Percentiles rank a stretch among this genome's conserved stretches.
These are phyloP conservation scores for Ogataea methylovora DNA, from an alignment of 805 yeast species.

Conservation along the genomic window DNA sequence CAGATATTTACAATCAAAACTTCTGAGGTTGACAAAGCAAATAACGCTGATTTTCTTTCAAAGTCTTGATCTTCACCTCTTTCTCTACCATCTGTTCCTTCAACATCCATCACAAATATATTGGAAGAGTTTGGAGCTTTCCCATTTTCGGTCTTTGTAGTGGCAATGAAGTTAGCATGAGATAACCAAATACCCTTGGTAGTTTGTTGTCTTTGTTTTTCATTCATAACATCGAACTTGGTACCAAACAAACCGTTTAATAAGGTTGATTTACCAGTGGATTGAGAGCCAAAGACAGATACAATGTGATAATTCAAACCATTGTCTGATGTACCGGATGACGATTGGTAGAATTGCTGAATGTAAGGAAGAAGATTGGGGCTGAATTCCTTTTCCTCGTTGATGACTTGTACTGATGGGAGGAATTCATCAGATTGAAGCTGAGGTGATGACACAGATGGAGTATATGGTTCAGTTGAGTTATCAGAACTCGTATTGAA, in stretches of 20 bases:
- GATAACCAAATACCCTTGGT: slow-evolving; percentile 81
- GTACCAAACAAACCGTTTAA: slow-evolving; percentile 83
- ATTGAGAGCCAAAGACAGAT: slow-evolving; percentile 95
- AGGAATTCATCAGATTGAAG: too few relatives aligned
- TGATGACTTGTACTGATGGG: slow-evolving; percentile 53
- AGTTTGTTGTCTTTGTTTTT: slow-evolving; percentile 78
- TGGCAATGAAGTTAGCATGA: slow-evolving; percentile 37
- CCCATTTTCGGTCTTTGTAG: slow-evolving; percentile 8
- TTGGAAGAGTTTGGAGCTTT: slow-evolving; percentile 17
- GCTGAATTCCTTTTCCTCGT: slow-evolving; percentile 52
- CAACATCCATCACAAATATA: slow-evolving; percentile 89
- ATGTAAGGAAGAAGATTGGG: slow-evolving; percentile 23
- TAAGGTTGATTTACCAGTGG: slow-evolving; percentile 93
- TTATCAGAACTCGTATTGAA: too few relatives aligned
- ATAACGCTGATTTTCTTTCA: slow-evolving; percentile 91
- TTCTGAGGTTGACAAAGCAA: slow-evolving; percentile 89
- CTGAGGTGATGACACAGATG: background rate
- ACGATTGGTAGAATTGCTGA: slow-evolving; percentile 15
- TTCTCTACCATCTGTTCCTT: slow-evolving; percentile 97
- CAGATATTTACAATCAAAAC: slow-evolving; percentile 87
- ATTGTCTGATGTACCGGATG: slow-evolving; percentile 21
- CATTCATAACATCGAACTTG: slow-evolving; percentile 89
- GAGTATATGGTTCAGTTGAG: too few relatives aligned
- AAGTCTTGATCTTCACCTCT: slow-evolving; percentile 98
- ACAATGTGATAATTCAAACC: slow-evolving; percentile 83